Percentiles rank a stretch among this genome's conserved stretches.
phyloP scores from a whole-genome alignment of 306 rosid genomes.

The Adenanthera pavonina region DNA sequence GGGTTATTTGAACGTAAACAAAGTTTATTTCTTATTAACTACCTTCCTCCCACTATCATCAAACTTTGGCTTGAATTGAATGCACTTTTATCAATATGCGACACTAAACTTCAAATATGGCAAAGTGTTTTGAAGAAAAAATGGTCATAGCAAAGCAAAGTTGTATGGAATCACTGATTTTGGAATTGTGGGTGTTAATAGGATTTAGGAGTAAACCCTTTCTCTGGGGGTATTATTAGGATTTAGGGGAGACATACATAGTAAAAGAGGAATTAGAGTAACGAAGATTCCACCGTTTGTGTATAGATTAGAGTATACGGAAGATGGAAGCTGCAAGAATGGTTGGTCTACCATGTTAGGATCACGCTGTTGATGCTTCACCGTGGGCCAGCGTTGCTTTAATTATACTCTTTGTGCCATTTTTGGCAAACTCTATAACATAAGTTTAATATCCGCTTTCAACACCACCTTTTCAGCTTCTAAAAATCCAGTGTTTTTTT shows the following conservation, averaged over 20 bases:
- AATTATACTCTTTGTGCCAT: background rate
- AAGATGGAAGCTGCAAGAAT: background rate
- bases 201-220: background rate
- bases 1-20: background rate
- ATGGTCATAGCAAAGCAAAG: background rate
- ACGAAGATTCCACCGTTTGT: background rate
- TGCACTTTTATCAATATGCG: background rate
- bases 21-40: background rate
- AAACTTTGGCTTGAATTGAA: background rate
- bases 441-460: background rate
- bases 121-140: background rate
- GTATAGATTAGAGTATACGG: constrained; percentile 26
- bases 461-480: background rate
- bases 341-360: background rate
- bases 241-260: background rate
- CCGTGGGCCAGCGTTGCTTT: constrained; percentile 17
- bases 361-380: background rate
- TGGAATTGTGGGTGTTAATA: background rate
- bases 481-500: background rate
- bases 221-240: background rate
- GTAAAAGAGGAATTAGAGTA: background rate
- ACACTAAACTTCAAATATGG: background rate
- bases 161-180: too few species aligned
- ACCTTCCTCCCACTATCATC: background rate
- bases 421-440: background rate